Conservation (phyloP, 163 green algal species). For the Picocystis sp. region DNA sequence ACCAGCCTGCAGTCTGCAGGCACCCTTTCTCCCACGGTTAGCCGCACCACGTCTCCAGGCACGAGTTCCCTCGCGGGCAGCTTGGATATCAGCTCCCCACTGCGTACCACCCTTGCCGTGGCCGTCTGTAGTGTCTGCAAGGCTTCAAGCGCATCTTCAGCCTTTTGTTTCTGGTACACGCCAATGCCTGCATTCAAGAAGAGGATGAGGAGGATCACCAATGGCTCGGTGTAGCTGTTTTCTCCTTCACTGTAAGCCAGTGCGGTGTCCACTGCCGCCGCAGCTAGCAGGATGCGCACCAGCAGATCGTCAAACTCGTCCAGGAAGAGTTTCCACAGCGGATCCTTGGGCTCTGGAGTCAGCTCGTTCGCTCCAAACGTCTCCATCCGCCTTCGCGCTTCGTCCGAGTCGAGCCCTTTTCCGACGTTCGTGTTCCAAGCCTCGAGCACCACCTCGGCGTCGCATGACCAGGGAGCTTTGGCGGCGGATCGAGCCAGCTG, state of each 20-base stretch:
- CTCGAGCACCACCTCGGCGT: slow-evolving; percentile 23
- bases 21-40: slow-evolving; percentile 68
- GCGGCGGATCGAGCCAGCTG: too few relatives aligned
- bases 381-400: slow-evolving; percentile 31
- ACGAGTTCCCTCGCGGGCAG: slow-evolving; percentile 80
- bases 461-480: slow-evolving; percentile 27
- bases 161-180: slow-evolving; percentile 85
- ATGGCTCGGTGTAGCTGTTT: slow-evolving; percentile 76
- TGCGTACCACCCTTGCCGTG: slow-evolving; percentile 46
- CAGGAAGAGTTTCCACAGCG: slow-evolving; percentile 77
- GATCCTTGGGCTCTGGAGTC: slow-evolving; percentile 26
- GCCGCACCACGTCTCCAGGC: slow-evolving; percentile 85
- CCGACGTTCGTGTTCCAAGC: slow-evolving; percentile 31
- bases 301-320: slow-evolving; percentile 95
- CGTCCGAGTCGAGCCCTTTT: slow-evolving; percentile 29
- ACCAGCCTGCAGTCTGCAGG: slow-evolving; percentile 7
- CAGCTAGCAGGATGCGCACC: slow-evolving; percentile 80
- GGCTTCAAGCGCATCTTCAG: slow-evolving; percentile 84
- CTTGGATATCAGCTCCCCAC: slow-evolving; percentile 52
- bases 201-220: slow-evolving; percentile 92
- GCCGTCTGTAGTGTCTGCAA: slow-evolving; percentile 91
- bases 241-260: slow-evolving; percentile 69
- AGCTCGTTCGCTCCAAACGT: slow-evolving; percentile 50
- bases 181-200: slow-evolving; percentile 91
- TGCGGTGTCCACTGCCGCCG: slow-evolving; percentile 69